Evolutionary conservation across 306 rosid genomes (phyloP), one percentile per base, ranked within the genome.

Genomic region (Abrus pulchellus): DNA sequence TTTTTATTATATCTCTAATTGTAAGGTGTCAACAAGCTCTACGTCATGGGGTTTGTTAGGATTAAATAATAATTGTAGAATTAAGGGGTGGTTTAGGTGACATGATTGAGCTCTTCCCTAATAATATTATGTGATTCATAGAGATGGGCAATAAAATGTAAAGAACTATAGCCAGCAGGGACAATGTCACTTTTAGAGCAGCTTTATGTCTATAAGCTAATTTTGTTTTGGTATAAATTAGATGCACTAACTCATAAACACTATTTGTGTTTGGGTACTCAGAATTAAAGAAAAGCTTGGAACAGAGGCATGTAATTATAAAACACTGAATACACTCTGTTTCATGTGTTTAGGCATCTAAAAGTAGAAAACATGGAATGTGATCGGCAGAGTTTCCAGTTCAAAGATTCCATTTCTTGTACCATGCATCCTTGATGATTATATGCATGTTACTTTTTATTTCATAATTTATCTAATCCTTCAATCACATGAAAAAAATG

Each of bases 351-450:
- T 55, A 32, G 66, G 60, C 20, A 20, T 20, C 20, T 20, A 20
- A 32, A 71, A 3, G 8, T 2, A 29, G 9, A 59, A 28, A 34
- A 73, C 81, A 84, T 45, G 52, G 40, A 47, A 85, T 59, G 75
- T 62, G 68, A 38, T 65, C 4, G 68, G 13, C 85, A 81, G 69
- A 76, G 59, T 32, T 56, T 77, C 47, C 55, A 53, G 74, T 53
- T 80, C 76, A 83, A 71, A 88, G 92, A 91, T 88, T 86, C 92
- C 78, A 75, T 64, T 13, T 82, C 75, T 54, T 74, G 40, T 47
- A 38, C 67, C 80, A 72, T 41, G 67, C 78, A 52, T 70, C 36
- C 40, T 41, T 28, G 9, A 28, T 49, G 30, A 50, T 76, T 63
- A 36, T 33, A 33, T 61, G 9, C 27, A 61, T 61, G 44, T 61